Base-by-base conservation (phyloP, 345 rosid species). In the Eucalyptus dawsonii region DNA sequence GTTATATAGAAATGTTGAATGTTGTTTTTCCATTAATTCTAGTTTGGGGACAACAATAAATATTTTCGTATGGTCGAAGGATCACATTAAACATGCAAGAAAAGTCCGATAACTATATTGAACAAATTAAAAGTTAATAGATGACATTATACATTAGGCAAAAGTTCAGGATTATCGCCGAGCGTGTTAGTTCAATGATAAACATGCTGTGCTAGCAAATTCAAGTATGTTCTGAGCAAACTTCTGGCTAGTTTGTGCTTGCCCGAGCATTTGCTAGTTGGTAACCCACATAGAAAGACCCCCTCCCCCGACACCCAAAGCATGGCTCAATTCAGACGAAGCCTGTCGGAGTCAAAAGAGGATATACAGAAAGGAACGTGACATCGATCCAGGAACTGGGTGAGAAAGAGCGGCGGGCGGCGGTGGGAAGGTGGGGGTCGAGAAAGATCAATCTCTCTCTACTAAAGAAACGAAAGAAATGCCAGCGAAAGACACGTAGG, bases 141-240 rank as follows among this genome's bases (percentile, higher is more conserved):
- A 56, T 0, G 2, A 56, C 4, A 56, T 56, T 56, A 8, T 2
- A 10, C 2, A 9, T 56, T 56, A 0, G 0, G 29, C 12, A 22
- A 56, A 56, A 56, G 3, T 56, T 56, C 0, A 56, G 6, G 0
- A 56, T 0, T 9, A 24, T 56, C 2, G 8, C 5, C 3, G 5
- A 3, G 22, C 1, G 7, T 67, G 22, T 4, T 67, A 31, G 21
- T 34, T 3, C 34, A 65, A 13, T 65, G 11, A 65, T 65, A 29
- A 14, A 65, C 72, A 56, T 56, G 62, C 24, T 56, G 29, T 3
- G 3, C 19, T 67, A 0, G 19, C 12, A 31, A 15, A 9, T 31
- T 69, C 2, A 10, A 31, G 42, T 31, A 8, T 69, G 24, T 8
- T 34, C 0, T n/a, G 7, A 31, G 24, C 42, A 7, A 67, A 8